Evolutionary conservation across 2,329 filamentous ascomycete genomes (phyloP).

Genomic region (Helotiales sp.): DNA sequence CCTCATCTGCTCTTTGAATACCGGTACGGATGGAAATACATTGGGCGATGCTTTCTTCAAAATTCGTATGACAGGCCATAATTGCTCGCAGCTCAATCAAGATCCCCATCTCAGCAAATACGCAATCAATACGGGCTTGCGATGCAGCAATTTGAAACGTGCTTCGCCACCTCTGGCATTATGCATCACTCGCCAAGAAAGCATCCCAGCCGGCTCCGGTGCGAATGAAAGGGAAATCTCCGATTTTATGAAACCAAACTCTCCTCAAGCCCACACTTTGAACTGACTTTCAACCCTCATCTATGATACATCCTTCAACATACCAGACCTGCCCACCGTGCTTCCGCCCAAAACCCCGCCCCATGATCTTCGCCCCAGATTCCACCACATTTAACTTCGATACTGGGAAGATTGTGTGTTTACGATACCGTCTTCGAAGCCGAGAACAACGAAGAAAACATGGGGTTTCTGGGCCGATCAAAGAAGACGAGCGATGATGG

Average conservation of each 20-base stretch:
- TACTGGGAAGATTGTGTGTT: not conserved
- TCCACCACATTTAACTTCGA: not conserved
- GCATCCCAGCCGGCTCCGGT: not conserved
- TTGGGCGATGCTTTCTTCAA: not conserved
- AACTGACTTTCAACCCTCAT: not conserved
- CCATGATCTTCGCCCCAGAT: slow-evolving; percentile 1
- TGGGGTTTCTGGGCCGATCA: not conserved
- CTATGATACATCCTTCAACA: not conserved
- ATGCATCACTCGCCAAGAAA: not conserved
- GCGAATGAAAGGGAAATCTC: not conserved
- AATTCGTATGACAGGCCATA: not conserved
- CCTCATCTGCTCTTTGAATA: no score
- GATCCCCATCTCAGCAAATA: not conserved
- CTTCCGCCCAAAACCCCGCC: not conserved
- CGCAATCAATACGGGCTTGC: not conserved
- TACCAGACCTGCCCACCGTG: not conserved
- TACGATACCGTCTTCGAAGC: not conserved
- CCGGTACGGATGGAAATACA: no score
- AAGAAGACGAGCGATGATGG: slow-evolving; percentile 3
- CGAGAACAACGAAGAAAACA: not conserved
- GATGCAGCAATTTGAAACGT: slow-evolving; percentile 8
- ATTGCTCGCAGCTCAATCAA: not conserved
- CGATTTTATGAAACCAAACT: slow-evolving; percentile 11
- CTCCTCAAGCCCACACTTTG: slow-evolving; percentile 10
- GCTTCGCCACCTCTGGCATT: slow-evolving; percentile 6